phyloP scores from a whole-genome alignment of 2,329 filamentous ascomycete genomes.

The Neonectria faginata region DNA sequence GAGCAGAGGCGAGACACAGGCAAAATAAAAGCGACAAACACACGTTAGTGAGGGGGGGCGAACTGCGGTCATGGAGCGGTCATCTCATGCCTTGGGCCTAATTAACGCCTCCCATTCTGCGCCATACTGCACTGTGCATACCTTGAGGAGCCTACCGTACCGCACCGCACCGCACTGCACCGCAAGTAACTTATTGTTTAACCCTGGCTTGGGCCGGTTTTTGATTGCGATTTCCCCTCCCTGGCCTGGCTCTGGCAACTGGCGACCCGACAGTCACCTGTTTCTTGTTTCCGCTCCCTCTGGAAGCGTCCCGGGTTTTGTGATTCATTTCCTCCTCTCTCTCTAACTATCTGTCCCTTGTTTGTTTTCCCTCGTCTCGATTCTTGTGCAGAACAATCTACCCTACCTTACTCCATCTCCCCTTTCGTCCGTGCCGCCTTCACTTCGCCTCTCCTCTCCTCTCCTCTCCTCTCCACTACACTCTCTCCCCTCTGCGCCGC shows the following conservation, averaged over 20 bases:
- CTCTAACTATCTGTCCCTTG: not conserved
- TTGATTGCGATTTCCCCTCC: slow-evolving; percentile 47
- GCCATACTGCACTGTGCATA: not conserved
- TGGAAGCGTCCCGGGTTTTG: slow-evolving; percentile 24
- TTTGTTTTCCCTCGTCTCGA: slow-evolving; percentile 8
- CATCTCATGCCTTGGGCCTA: slow-evolving; percentile 24
- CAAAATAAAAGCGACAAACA: not conserved
- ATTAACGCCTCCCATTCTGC: slow-evolving; percentile 40
- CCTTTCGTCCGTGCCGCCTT: slow-evolving; percentile 5
- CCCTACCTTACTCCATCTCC: not conserved
- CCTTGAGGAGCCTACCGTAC: too few species aligned
- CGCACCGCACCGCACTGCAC: too few species aligned
- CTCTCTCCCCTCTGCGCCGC: slow-evolving; percentile 8
- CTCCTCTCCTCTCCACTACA: not conserved
- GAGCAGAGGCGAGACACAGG: not conserved
- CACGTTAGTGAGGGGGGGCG: slow-evolving; percentile 25
- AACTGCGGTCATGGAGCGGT: slow-evolving; percentile 15
- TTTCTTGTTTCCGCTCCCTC: slow-evolving; percentile 44
- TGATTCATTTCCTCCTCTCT: slow-evolving; percentile 24
- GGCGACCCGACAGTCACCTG: slow-evolving; percentile 40
- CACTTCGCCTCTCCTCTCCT: not conserved
- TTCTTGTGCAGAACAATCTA: not conserved
- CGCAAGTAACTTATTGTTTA: slow-evolving; percentile 20
- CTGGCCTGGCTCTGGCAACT: slow-evolving; percentile 28
- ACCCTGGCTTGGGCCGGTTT: slow-evolving; percentile 39